These are phyloP conservation scores for Camelina sativa DNA, from an alignment of 345 rosid genomes.

Conservation along the genomic window DNA sequence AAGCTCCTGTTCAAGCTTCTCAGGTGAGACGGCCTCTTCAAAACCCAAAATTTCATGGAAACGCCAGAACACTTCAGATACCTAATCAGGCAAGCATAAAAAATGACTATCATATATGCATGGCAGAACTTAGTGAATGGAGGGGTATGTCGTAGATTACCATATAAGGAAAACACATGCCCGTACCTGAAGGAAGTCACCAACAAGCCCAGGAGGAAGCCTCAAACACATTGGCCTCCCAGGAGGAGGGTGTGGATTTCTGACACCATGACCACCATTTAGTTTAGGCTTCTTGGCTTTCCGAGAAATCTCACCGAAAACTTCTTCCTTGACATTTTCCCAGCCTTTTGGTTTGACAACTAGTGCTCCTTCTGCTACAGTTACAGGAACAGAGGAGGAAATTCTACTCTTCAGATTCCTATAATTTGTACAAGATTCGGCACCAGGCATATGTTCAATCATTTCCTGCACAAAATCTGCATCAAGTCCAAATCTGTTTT, in stretches of 20 bases:
- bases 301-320: slow-evolving; percentile 47
- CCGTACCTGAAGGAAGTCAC: slow-evolving; percentile 89
- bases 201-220: slow-evolving; percentile 78
- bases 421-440: slow-evolving; percentile 66
- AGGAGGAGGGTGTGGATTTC: slow-evolving; percentile 57
- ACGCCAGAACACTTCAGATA: slow-evolving; percentile 77
- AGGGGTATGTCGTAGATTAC: slow-evolving; percentile 8
- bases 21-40: slow-evolving; percentile 56
- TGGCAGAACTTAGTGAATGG: slow-evolving; percentile 25
- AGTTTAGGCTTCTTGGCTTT: slow-evolving; percentile 57
- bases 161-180: slow-evolving; percentile 27
- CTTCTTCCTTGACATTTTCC: slow-evolving; percentile 47
- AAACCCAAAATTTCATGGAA: slow-evolving; percentile 78
- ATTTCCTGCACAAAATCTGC: slow-evolving; percentile 89
- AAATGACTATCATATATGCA: slow-evolving; percentile 28
- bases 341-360: slow-evolving; percentile 55
- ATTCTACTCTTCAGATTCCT: slow-evolving; percentile 63
- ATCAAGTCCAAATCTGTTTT: slow-evolving; percentile 93
- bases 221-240: slow-evolving; percentile 71
- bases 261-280: slow-evolving; percentile 43
- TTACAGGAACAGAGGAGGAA: slow-evolving; percentile 49
- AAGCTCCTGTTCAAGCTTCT: slow-evolving; percentile 82
- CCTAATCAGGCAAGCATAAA: slow-evolving; percentile 55
- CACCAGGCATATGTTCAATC: slow-evolving; percentile 80
- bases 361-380: slow-evolving; percentile 71